phyloP scores from a whole-genome alignment of 2,329 filamentous ascomycete genomes.

The Nannizzia gypsea region DNA sequence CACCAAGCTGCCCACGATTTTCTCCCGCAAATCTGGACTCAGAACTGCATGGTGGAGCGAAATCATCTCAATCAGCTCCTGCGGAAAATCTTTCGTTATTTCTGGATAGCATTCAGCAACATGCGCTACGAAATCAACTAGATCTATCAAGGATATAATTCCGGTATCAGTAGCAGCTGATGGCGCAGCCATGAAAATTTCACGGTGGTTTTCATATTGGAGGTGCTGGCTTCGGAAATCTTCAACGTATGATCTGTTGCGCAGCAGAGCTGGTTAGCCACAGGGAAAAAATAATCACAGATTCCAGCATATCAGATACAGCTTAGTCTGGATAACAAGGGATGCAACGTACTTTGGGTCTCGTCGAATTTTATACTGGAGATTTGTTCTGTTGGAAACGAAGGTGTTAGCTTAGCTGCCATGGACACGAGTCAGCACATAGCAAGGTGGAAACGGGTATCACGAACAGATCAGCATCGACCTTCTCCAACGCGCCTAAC shows the following conservation, averaged over 20 bases:
- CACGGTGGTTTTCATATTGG: conserved; percentile 81
- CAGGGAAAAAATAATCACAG: not conserved
- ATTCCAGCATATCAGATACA: not conserved
- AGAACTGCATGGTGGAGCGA: conserved; percentile 70
- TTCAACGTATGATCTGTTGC: conserved; percentile 64
- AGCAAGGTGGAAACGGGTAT: not conserved
- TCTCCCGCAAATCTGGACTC: conserved; percentile 77
- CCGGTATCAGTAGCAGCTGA: conserved; percentile 64
- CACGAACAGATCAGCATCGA: conserved; percentile 74
- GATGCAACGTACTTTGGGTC: conserved; percentile 58
- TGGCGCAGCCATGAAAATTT: conserved; percentile 81
- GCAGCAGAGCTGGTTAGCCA: not conserved
- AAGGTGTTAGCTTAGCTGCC: conserved; percentile 12
- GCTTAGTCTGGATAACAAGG: not conserved
- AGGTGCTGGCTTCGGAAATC: conserved; percentile 81
- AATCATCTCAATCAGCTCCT: conserved; percentile 70
- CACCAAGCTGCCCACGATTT: conserved; percentile 82
- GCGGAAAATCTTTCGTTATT: conserved; percentile 63
- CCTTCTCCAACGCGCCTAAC: conserved; percentile 84
- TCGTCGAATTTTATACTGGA: conserved; percentile 82
- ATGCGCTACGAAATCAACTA: conserved; percentile 88
- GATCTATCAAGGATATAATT: conserved; percentile 72
- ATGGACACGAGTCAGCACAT: conserved; percentile 6
- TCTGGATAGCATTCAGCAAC: conserved; percentile 86
- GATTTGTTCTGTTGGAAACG: conserved; percentile 49